Evolutionary conservation across 148 eudicot genomes (phyloP).

Genomic region (Fagopyrum homotropicum): DNA sequence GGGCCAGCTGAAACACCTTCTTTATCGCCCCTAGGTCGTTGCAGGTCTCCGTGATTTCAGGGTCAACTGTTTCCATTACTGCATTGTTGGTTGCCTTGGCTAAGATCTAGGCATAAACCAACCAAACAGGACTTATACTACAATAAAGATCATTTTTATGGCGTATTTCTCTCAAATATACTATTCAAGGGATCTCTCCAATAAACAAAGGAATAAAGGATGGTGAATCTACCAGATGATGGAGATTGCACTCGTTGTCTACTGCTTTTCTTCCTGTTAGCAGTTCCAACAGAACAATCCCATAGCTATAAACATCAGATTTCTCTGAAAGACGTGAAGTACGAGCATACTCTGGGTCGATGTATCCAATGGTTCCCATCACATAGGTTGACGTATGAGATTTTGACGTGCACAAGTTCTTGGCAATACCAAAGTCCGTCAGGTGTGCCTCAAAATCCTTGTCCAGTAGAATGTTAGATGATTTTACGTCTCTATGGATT

Average conservation of each 20-base stretch:
- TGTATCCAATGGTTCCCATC: conserved; percentile 98
- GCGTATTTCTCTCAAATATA: no score
- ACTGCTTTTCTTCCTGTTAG: conserved; percentile 93
- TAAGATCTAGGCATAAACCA: conserved; percentile 41
- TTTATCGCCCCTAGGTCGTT: conserved; percentile 77
- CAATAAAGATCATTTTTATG: no score
- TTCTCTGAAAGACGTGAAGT: conserved; percentile 96
- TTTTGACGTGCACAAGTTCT: conserved; percentile 69
- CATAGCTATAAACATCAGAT: conserved; percentile 97
- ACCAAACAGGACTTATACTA: neutral
- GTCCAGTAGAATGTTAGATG: conserved; percentile 90
- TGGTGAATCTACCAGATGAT: conserved; percentile 65
- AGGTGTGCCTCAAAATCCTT: conserved; percentile 90
- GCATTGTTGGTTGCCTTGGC: conserved; percentile 86
- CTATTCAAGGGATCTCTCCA: no score
- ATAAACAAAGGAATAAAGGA: no score
- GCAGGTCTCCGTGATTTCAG: conserved; percentile 62
- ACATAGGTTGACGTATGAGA: conserved; percentile 82
- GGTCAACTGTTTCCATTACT: conserved; percentile 91
- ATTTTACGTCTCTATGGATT: conserved; percentile 91
- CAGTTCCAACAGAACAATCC: conserved; percentile 85
- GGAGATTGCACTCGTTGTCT: conserved; percentile 90
- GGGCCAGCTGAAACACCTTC: conserved; percentile 89
- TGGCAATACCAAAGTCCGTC: conserved; percentile 96
- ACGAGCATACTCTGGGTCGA: conserved; percentile 97